These are phyloP conservation scores for Wilcoxina mikolae DNA, from an alignment of 495 filamentous ascomycete species.

Conservation along the genomic window DNA sequence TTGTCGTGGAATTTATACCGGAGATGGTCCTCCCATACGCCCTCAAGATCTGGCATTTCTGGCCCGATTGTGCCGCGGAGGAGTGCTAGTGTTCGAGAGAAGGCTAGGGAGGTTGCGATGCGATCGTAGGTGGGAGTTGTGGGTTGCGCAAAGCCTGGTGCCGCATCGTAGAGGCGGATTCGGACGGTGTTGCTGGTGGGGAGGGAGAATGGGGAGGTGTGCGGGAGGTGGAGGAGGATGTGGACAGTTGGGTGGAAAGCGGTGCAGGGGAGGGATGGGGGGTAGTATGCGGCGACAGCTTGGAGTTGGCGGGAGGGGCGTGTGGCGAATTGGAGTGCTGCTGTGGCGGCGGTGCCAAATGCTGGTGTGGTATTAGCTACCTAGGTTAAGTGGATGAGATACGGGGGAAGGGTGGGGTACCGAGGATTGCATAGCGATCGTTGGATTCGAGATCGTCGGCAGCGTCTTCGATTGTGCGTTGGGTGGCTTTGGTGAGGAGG, in stretches of 20 bases:
- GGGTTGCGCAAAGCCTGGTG: slow-evolving; percentile 43
- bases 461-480: slow-evolving; percentile 16
- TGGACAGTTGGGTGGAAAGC: slow-evolving; percentile 37
- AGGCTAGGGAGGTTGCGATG: slow-evolving; percentile 40
- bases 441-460: slow-evolving; percentile 22
- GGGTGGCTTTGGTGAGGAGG: slow-evolving; percentile 16
- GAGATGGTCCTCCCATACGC: slow-evolving; percentile 47
- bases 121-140: slow-evolving; percentile 38
- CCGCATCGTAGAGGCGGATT: slow-evolving; percentile 35
- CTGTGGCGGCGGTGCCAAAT: slow-evolving; percentile 44
- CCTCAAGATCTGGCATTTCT: slow-evolving; percentile 38
- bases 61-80: slow-evolving; percentile 29
- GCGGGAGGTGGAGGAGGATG: slow-evolving; percentile 42
- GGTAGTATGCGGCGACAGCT: slow-evolving; percentile 49
- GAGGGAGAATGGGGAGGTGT: slow-evolving; percentile 23
- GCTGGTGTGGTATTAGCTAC: slow-evolving; percentile 27
- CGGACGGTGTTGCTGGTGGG: slow-evolving; percentile 25
- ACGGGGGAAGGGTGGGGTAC: slow-evolving; percentile 2
- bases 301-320: slow-evolving; percentile 37
- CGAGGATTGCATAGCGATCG: slow-evolving; percentile 19
- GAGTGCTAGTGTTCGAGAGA: slow-evolving; percentile 38
- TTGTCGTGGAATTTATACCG: slow-evolving; percentile 35
- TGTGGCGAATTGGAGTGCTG: slow-evolving; percentile 40
- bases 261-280: slow-evolving; percentile 38
- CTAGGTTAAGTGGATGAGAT: neutral